These are phyloP conservation scores for Terfezia boudieri DNA, from an alignment of 495 filamentous ascomycete genomes.

Conservation along the genomic window DNA sequence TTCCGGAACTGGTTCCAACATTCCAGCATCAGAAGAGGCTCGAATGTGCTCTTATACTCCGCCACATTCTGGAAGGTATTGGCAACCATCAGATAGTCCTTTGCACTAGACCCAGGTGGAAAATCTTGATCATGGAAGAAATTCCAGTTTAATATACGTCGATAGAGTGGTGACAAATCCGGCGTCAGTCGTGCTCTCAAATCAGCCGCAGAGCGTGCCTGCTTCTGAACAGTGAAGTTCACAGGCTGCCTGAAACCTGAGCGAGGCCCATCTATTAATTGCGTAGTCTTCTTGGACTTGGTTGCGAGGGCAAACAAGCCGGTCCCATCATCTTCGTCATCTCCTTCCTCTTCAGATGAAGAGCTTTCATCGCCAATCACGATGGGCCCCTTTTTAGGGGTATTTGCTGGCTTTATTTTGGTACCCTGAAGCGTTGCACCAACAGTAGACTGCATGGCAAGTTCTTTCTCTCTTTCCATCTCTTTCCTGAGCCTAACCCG, in stretches of 20 bases:
- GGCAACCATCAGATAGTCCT: slow-evolving; percentile 49
- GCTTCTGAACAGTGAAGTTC: neutral
- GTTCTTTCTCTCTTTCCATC: neutral
- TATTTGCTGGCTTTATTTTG: neutral
- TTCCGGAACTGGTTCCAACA: slow-evolving; percentile 89
- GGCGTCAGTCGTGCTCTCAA: slow-evolving; percentile 83
- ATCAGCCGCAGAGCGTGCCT: slow-evolving; percentile 24
- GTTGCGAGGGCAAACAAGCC: neutral
- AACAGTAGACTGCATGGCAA: neutral
- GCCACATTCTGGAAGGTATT: slow-evolving; percentile 49
- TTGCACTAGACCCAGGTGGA: slow-evolving; percentile 45
- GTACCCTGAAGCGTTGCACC: neutral
- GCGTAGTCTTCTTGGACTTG: neutral
- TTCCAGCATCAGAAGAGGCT: slow-evolving; percentile 75
- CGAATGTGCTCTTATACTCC: slow-evolving; percentile 73
- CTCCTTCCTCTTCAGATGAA: slow-evolving; percentile 3
- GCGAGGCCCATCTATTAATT: neutral
- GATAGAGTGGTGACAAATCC: slow-evolving; percentile 66
- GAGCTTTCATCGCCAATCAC: neutral
- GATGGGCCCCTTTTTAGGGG: neutral
- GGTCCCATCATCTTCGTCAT: slow-evolving; percentile 26
- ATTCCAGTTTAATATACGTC: slow-evolving; percentile 74
- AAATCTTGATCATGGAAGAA: slow-evolving; percentile 71
- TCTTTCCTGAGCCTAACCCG: neutral
- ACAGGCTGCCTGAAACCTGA: neutral